These are phyloP conservation scores for Daldinia sp. DNA, from an alignment of 2,329 filamentous ascomycete genomes.

Conservation along the genomic window DNA sequence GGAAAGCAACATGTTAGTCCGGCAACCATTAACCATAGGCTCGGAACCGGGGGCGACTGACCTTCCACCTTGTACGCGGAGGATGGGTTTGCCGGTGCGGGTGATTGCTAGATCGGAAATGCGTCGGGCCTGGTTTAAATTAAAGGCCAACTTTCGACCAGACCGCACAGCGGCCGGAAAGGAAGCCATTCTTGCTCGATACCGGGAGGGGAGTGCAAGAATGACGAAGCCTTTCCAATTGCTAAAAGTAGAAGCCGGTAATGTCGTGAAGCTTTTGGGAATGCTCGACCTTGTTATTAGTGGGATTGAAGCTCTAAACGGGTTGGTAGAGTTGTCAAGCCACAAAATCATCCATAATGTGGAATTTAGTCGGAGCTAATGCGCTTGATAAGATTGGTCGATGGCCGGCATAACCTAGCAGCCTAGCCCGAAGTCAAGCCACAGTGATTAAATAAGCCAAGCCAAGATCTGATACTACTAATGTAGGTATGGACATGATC, in stretches of 20 bases:
- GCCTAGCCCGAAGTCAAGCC: too few relatives aligned
- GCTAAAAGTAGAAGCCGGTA: slow-evolving; percentile 32
- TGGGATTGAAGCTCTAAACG: slow-evolving; percentile 41
- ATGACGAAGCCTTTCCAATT: slow-evolving; percentile 45
- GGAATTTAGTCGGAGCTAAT: slow-evolving; percentile 19
- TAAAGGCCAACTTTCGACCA: slow-evolving; percentile 56
- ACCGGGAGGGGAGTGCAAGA: slow-evolving; percentile 47
- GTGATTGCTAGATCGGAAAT: slow-evolving; percentile 91
- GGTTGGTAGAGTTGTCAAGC: slow-evolving; percentile 35
- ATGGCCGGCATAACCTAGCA: not conserved
- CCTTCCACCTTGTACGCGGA: slow-evolving; percentile 90
- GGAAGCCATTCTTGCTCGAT: slow-evolving; percentile 60
- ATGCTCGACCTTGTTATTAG: slow-evolving; percentile 15
- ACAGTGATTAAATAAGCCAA: slow-evolving; percentile 27
- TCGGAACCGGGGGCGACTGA: slow-evolving; percentile 54
- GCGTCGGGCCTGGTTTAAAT: slow-evolving; percentile 59
- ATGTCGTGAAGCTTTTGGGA: slow-evolving; percentile 26
- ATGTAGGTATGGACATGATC: too few relatives aligned
- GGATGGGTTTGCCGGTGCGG: slow-evolving; percentile 92
- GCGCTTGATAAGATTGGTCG: slow-evolving; percentile 19
- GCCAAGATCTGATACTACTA: not conserved
- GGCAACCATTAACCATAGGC: slow-evolving; percentile 37
- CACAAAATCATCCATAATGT: slow-evolving; percentile 15
- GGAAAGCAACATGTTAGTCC: slow-evolving; percentile 26
- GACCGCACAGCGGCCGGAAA: slow-evolving; percentile 65